Evolutionary conservation across 306 rosid species (phyloP).

Genomic region (Ormosia emarginata): DNA sequence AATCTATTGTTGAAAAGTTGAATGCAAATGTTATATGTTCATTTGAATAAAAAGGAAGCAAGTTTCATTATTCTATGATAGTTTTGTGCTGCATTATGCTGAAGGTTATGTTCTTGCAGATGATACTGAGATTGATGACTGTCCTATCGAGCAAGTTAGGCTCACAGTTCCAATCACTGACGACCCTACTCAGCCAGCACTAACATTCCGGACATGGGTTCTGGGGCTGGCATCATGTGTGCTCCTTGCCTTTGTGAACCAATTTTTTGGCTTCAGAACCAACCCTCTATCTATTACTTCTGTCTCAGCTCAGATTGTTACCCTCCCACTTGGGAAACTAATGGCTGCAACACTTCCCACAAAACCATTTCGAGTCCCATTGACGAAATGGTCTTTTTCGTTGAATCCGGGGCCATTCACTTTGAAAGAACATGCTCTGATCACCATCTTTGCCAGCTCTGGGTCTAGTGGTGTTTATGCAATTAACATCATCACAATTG

Average conservation of each 20-base stretch:
- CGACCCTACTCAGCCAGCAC: slow-evolving; percentile 57
- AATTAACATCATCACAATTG: slow-evolving; percentile 66
- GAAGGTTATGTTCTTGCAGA: slow-evolving; percentile 1
- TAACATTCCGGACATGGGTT: slow-evolving; percentile 87
- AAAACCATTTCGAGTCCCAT: slow-evolving; percentile 24
- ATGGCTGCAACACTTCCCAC: slow-evolving; percentile 80
- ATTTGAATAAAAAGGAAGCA: background rate
- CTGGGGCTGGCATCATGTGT: slow-evolving; percentile 62
- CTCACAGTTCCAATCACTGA: slow-evolving; percentile 68
- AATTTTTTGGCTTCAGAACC: slow-evolving; percentile 62
- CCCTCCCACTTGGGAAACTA: slow-evolving; percentile 72
- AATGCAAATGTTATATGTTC: background rate
- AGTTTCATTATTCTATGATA: background rate
- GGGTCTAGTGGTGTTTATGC: slow-evolving; percentile 75
- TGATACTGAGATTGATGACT: slow-evolving; percentile 49
- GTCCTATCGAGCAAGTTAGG: slow-evolving; percentile 85
- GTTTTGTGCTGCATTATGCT: background rate
- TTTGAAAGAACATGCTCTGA: slow-evolving; percentile 78
- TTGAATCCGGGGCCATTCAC: slow-evolving; percentile 82
- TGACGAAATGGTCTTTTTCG: slow-evolving; percentile 56
- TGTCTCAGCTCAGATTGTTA: slow-evolving; percentile 68
- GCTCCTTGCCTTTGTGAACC: slow-evolving; percentile 70
- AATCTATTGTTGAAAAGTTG: background rate
- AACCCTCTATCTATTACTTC: slow-evolving; percentile 53
- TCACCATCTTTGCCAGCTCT: slow-evolving; percentile 74